Base-by-base conservation (phyloP, 441 rosid genomes). In the Brassica hybrid region DNA sequence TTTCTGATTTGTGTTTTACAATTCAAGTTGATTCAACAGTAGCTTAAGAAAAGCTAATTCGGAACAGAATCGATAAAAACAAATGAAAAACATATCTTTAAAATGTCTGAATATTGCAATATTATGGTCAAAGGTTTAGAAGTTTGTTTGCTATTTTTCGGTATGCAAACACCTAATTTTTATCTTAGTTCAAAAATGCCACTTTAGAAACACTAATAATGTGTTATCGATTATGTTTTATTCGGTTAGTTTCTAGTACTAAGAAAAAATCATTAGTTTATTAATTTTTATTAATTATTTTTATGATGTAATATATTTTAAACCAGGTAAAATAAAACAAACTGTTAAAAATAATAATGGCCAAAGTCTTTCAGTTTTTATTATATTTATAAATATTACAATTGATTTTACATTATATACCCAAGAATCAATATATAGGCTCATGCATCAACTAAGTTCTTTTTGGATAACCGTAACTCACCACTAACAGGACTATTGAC, bases 381-480 rank as follows among this genome's bases (percentile, higher is more conserved):
- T 77, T 77, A 23, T 17, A 38, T 13, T 12, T 41, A 73, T 50
- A 78, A 14, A 61, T 50, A 66, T 27, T 36, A 59, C 13, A 13
- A 34, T 11, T 38, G 27, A 36, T 67, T 67, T 78, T 71, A 65
- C 67, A 77, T 43, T 9, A 71, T 82, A 56, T 2, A 4, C 30
- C 27, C 23, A 73, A 66, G 27, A 5, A 2, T 45, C 6, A 13
- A n/a, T n/a, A n/a, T n/a, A 45, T 4, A 45, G 27, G 1, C 71
- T 62, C 59, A 67, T 16, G 52, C 74, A 78, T 36, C 78, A 67
- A 67, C 52, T 67, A 23, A 61, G 41, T 70, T 50, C n/a, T 78
- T 1, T 38, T 61, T 78, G 1, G 74, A 9, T 21, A 78, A 78
- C 9, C 61, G 59, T 27, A 78, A 17, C 27, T 73, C 78, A 27